Conservation (phyloP, 225 moss, liverwort and hornwort genomes). For the Anthoceros angustus region DNA sequence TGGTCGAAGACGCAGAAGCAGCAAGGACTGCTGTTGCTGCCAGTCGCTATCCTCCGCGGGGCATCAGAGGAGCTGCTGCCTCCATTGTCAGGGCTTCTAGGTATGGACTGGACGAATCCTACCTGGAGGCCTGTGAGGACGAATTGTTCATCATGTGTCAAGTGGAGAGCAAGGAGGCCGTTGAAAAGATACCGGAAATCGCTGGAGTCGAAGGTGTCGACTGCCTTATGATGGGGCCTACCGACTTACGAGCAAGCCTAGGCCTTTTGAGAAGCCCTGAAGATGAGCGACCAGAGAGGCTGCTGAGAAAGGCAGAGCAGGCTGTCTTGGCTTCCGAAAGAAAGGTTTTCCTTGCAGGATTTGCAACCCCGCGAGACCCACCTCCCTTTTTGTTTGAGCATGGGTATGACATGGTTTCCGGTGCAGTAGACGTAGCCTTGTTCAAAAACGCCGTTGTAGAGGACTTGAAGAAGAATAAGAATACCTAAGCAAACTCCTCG, state of each 20-base stretch:
- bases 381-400: slow-evolving; percentile 12
- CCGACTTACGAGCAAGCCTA: slow-evolving; percentile 58
- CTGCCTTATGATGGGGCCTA: slow-evolving; percentile 69
- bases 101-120: slow-evolving; percentile 42
- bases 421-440: slow-evolving; percentile 19
- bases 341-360: slow-evolving; percentile 16
- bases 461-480: slow-evolving; percentile 14
- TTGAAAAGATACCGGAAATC: slow-evolving; percentile 40
- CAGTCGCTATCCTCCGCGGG: slow-evolving; percentile 51
- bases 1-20: slow-evolving; percentile 41
- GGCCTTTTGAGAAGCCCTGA: slow-evolving; percentile 16
- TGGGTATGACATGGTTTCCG: slow-evolving; percentile 19
- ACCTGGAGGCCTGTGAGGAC: slow-evolving; percentile 47
- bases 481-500: neutral
- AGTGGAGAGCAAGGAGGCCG: slow-evolving; percentile 47
- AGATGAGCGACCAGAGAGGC: slow-evolving; percentile 3
- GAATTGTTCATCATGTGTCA: slow-evolving; percentile 69
- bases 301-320: slow-evolving; percentile 14
- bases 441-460: slow-evolving; percentile 20
- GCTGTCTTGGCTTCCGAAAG: slow-evolving; percentile 9
- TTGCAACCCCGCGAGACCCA: slow-evolving; percentile 13
- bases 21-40: slow-evolving; percentile 46
- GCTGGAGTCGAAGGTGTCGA: slow-evolving; percentile 66
- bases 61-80: slow-evolving; percentile 43
- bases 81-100: slow-evolving; percentile 55